phyloP scores from a whole-genome alignment of 352 stramenopile species.

The Stephanocyclus meneghinianus region DNA sequence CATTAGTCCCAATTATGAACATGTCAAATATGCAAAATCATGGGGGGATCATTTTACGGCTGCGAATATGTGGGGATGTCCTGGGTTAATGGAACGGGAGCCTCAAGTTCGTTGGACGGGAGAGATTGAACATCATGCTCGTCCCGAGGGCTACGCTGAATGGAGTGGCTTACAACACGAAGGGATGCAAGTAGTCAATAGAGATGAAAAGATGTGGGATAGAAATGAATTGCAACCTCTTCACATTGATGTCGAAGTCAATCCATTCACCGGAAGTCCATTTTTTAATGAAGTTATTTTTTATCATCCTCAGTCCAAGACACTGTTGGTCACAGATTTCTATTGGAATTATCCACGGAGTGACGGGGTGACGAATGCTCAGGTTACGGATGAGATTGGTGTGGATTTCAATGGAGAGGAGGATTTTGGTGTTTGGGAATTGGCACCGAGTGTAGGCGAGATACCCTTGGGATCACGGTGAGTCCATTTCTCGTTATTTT shows the following conservation, averaged over 20 bases:
- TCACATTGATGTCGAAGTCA: constrained; percentile 74
- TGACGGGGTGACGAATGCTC: constrained; percentile 68
- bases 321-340: constrained; percentile 75
- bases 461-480: constrained; percentile 64
- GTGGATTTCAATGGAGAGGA: constrained; percentile 16
- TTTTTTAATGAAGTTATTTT: constrained; percentile 85
- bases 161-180: neutral
- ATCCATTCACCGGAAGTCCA: constrained; percentile 75
- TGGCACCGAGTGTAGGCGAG: constrained; percentile 63
- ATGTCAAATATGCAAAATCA: constrained; percentile 76
- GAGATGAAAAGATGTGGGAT: constrained; percentile 47
- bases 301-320: constrained; percentile 71
- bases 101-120: constrained; percentile 60
- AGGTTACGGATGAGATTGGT: constrained; percentile 42
- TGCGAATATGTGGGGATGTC: constrained; percentile 79
- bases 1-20: constrained; percentile 82
- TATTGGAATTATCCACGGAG: constrained; percentile 83
- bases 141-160: constrained; percentile 34
- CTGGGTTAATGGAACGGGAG: constrained; percentile 60
- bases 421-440: constrained; percentile 66
- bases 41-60: constrained; percentile 73
- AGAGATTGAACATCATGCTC: constrained; percentile 59
- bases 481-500: constrained; percentile 25
- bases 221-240: constrained; percentile 64
- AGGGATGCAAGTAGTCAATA: neutral